Conservation (phyloP, 768 basidiomycete species). For the Ephemerocybe angulata region DNA sequence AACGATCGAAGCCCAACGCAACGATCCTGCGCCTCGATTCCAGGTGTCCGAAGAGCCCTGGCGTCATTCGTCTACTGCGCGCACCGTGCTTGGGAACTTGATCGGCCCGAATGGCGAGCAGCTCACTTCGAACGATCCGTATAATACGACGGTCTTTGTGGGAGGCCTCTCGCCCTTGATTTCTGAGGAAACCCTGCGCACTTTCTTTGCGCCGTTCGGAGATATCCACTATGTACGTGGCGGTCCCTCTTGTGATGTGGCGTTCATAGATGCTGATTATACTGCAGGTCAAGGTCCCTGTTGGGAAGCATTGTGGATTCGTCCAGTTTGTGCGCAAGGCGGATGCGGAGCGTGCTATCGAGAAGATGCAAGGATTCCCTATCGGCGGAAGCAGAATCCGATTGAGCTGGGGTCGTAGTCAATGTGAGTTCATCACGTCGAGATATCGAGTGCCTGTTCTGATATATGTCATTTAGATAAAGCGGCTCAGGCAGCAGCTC, state of each 20-base stretch:
- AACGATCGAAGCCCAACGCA: conserved; percentile 27
- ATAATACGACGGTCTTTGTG: conserved; percentile 94
- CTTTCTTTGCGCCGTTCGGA: conserved; percentile 90
- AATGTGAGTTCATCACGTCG: conserved; percentile 53
- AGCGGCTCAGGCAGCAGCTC: conserved; percentile 86
- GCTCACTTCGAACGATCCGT: conserved; percentile 87
- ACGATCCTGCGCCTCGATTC: conserved; percentile 47
- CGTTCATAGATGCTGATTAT: conserved; percentile 11
- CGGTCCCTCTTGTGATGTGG: neutral
- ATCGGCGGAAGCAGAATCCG: conserved; percentile 90
- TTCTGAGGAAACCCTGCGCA: conserved; percentile 85
- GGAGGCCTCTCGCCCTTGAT: conserved; percentile 87
- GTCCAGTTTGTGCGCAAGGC: conserved; percentile 91
- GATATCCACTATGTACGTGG: conserved; percentile 83
- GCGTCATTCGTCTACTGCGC: conserved; percentile 82
- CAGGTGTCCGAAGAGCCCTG: conserved; percentile 70
- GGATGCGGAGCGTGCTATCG: conserved; percentile 89
- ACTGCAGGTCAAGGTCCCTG: conserved; percentile 87
- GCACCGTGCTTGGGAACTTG: conserved; percentile 76
- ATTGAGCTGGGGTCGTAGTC: conserved; percentile 90
- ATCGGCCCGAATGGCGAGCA: conserved; percentile 87
- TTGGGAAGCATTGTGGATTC: conserved; percentile 93
- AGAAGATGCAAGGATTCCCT: conserved; percentile 96
- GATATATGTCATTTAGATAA: conserved; percentile 52
- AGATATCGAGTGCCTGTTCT: conserved; percentile 4